These are phyloP conservation scores for Claviceps capensis DNA, from an alignment of 2,329 filamentous ascomycete species.

Conservation along the genomic window DNA sequence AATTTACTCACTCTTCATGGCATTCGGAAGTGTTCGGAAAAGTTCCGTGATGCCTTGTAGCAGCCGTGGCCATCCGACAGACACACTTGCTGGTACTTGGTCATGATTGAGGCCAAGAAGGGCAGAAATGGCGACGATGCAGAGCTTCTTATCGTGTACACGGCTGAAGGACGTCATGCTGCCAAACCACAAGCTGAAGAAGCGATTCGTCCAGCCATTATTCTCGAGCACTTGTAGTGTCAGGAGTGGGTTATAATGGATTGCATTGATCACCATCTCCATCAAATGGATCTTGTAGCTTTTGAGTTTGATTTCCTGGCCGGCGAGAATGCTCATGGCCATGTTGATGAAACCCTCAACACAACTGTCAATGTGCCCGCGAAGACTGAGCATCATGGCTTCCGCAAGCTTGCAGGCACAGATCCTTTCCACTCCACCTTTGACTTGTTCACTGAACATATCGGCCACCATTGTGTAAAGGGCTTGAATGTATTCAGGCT, in stretches of 20 bases:
- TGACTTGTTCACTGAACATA: conserved; percentile 86
- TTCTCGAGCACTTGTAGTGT: conserved; percentile 77
- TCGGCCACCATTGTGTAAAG: conserved; percentile 89
- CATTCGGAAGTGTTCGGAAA: conserved; percentile 81
- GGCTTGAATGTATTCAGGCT: conserved; percentile 74
- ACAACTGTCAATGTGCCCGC: conserved; percentile 76
- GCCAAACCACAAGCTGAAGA: conserved; percentile 97
- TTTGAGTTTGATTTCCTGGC: conserved; percentile 72
- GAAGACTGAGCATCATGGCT: conserved; percentile 90
- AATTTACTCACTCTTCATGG: conserved; percentile 60
- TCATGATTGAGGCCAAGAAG: conserved; percentile 67
- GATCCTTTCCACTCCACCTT: conserved; percentile 86
- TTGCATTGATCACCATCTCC: conserved; percentile 97
- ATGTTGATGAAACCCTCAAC: conserved; percentile 80
- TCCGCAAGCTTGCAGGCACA: conserved; percentile 97
- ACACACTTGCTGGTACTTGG: conserved; percentile 82
- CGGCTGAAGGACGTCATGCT: conserved; percentile 87
- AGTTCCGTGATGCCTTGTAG: conserved; percentile 77
- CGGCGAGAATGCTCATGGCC: conserved; percentile 69
- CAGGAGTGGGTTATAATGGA: conserved; percentile 90
- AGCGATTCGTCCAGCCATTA: conserved; percentile 94
- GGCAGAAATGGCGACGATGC: conserved; percentile 82
- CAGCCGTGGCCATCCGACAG: conserved; percentile 86
- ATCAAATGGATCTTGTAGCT: conserved; percentile 91
- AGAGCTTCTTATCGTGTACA: conserved; percentile 97